phyloP scores from a whole-genome alignment of 2,329 filamentous ascomycete species.

The Aspergillus persii region DNA sequence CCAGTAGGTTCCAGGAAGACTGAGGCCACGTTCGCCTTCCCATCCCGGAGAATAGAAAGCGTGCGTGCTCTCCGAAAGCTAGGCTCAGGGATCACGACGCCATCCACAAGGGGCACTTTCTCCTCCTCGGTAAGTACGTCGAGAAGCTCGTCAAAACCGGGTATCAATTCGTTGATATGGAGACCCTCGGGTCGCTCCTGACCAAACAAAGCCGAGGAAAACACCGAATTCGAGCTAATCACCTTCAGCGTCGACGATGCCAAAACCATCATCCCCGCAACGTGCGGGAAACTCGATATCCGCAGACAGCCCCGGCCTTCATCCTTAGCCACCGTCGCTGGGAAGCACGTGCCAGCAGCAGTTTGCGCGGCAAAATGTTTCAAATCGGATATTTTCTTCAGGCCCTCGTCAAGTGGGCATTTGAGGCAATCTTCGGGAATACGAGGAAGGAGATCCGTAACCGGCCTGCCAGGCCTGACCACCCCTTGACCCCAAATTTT shows the following conservation, averaged over 20 bases:
- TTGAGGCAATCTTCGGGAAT: conserved; percentile 71
- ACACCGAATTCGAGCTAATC: conserved; percentile 91
- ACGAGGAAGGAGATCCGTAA: conserved; percentile 75
- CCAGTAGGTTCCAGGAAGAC: conserved; percentile 83
- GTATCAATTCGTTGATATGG: conserved; percentile 75
- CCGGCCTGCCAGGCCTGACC: conserved; percentile 65
- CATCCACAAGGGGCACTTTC: conserved; percentile 76
- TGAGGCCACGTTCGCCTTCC: conserved; percentile 71
- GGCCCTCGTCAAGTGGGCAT: conserved; percentile 70
- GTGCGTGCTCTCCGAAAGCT: conserved; percentile 89
- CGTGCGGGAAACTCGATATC: conserved; percentile 93
- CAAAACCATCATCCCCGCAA: conserved; percentile 92
- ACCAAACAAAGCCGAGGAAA: conserved; percentile 88
- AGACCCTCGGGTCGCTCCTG: conserved; percentile 79
- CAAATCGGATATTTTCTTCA: conserved; percentile 67
- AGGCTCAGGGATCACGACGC: conserved; percentile 95
- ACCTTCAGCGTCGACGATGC: conserved; percentile 75
- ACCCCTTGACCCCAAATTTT: conserved; percentile 80
- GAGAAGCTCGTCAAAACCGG: conserved; percentile 81
- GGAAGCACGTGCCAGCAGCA: conserved; percentile 73
- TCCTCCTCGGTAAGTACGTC: conserved; percentile 83
- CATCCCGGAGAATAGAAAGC: conserved; percentile 78
- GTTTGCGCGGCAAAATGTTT: conserved; percentile 85
- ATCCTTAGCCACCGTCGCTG: conserved; percentile 74
- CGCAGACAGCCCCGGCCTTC: conserved; percentile 69